These are phyloP conservation scores for Lentinula sp. DNA, from an alignment of 768 basidiomycete species.

Conservation along the genomic window DNA sequence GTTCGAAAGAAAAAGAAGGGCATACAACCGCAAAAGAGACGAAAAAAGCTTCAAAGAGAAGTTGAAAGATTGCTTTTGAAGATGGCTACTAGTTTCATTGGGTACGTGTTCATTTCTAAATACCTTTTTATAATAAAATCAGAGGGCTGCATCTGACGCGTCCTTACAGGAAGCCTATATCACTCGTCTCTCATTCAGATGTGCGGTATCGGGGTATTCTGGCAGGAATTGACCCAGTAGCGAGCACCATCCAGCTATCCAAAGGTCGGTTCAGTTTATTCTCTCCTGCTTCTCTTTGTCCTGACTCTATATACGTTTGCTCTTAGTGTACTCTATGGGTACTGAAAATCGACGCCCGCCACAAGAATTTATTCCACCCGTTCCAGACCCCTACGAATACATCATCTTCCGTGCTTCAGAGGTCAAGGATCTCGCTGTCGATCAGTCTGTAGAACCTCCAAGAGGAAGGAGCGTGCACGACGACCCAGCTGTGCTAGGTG, in stretches of 20 bases:
- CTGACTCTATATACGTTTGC: background rate
- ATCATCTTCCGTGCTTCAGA: constrained; percentile 90
- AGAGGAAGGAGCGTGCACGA: constrained; percentile 64
- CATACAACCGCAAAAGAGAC: background rate
- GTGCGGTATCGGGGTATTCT: constrained; percentile 86
- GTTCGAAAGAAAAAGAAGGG: background rate
- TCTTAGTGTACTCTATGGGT: constrained; percentile 78
- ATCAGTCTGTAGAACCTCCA: constrained; percentile 39
- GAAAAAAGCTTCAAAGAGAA: background rate
- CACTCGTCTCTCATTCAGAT: constrained; percentile 87
- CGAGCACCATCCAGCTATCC: constrained; percentile 82
- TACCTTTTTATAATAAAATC: background rate
- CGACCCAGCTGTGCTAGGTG: constrained; percentile 81
- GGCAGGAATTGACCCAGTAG: constrained; percentile 79
- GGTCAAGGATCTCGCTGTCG: constrained; percentile 84
- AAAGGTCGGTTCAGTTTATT: constrained; percentile 49
- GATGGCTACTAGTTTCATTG: constrained; percentile 76
- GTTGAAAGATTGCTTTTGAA: background rate
- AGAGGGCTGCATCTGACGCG: background rate
- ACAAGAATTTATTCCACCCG: constrained; percentile 76
- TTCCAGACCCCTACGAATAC: constrained; percentile 79
- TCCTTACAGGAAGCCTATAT: constrained; percentile 68
- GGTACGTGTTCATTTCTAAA: constrained; percentile 33
- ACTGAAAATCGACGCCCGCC: constrained; percentile 77
- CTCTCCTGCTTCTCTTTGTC: background rate